phyloP scores from a whole-genome alignment of 352 stramenopile species.

The Phytophthora fragariaefolia region DNA sequence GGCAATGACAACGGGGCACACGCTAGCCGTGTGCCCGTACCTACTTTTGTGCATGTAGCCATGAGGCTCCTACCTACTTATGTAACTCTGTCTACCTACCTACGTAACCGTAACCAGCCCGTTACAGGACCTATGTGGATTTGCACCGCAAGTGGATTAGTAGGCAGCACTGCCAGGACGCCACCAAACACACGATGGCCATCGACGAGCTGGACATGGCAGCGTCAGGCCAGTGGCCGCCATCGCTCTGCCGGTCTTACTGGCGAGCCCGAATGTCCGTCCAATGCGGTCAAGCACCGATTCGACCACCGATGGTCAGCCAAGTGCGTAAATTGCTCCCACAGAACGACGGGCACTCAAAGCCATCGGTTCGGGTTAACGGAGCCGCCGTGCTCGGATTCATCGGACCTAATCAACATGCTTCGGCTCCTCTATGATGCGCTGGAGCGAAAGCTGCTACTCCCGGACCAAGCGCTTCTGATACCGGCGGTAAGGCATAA shows the following conservation, averaged over 20 bases:
- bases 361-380: neutral
- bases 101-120: too few species aligned
- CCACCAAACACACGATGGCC: too few species aligned
- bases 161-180: too few species aligned
- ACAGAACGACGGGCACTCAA: neutral
- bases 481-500: neutral
- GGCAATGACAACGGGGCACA: too few species aligned
- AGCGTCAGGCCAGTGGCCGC: neutral
- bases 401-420: neutral
- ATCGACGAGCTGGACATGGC: slow-evolving; percentile 1
- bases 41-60: too few species aligned
- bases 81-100: too few species aligned
- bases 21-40: too few species aligned
- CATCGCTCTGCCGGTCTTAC: neutral
- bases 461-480: neutral
- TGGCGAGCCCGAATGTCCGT: neutral
- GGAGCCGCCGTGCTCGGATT: neutral
- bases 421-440: neutral
- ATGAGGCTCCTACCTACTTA: too few species aligned
- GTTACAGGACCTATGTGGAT: neutral
- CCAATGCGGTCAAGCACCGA: neutral
- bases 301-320: slow-evolving; percentile 1
- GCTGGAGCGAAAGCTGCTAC: neutral
- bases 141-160: neutral
- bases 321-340: neutral